Evolutionary conservation across 2,329 filamentous ascomycete genomes (phyloP), one percentile per base, ranked within the genome.

Genomic region (Tolypocladium cylindrosporum): DNA sequence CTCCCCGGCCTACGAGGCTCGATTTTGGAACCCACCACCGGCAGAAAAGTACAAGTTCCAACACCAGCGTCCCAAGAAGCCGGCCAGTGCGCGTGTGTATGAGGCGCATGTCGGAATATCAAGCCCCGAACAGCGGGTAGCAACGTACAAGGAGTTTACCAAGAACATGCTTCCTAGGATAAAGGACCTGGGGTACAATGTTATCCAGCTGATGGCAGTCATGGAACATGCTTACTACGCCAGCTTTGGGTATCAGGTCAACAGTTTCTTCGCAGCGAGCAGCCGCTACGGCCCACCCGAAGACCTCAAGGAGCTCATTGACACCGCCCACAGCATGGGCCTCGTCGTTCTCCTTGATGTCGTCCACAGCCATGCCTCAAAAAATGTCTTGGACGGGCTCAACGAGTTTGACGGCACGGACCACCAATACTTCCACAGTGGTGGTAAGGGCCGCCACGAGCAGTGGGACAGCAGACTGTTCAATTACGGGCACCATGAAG

Each of bases 211-310:
- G 62, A 99, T 99, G 94, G 94, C 94, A 52, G 82, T 99, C 69
- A 99, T 99, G 93, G 94, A 99, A 71, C 94, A 99, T 74, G 94
- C 94, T 55, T 99, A 99, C 79, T 99, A 99, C 72, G 94, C 94
- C 67, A 97, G 93, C 69, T 99, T 99, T 67, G 94, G 94, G 53
- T 99, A 99, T 73, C 94, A 99, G 74, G 85, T 99, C 75, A 99
- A 97, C 78, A 97, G 89, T 74, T 99, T 99, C 79, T 99, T 97
- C 67, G 94, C 94, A 36, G 92, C 93, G 14, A 97, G 92, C 74
- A 97, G 93, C 72, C 87, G 94, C 61, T 99, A 96, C 69, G 94
- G 94, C 48, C 83, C 87, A 1, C 94, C 94, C 0, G 94, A 99
- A 68, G 94, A 97, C 42, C 79, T 99, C 64, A 99, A 96, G 74